Evolutionary conservation across 2,329 filamentous ascomycete genomes (phyloP), one percentile per base, ranked within the genome.

Genomic region (Trichoderma sp.): DNA sequence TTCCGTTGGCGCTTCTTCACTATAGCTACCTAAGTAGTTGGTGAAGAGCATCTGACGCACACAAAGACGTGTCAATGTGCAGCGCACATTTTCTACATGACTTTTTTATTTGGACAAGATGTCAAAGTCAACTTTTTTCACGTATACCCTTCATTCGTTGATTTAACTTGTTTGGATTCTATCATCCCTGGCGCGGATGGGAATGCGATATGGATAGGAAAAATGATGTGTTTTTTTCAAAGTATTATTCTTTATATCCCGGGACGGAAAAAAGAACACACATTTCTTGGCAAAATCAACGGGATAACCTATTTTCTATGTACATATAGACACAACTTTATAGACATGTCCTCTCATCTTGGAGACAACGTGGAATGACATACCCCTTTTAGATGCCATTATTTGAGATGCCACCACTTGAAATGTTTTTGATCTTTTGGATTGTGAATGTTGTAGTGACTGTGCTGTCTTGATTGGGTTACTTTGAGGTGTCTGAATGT

Each of bases 341-440:
- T 75, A 75, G 74, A 75, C 45, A 71, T 65, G 59, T 71, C 67
- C 62, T 71, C 53, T 62, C 67, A 71, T 75, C 14, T 75, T 71
- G 74, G 74, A 69, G 64, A 75, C 64, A 63, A 75, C 53, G 64
- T 75, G 72, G 72, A 75, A 75, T 75, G 72, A 75, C 64, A 68
- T 53, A 63, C 63, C 59, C 31, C 53, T 65, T 38, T 74, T 67
- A 53, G 71, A 74, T 67, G 60, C 50, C 33, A 66, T 24, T 35
- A 71, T 60, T 56, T 50, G 38, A 67, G 53, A 56, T 59, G 53
- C 16, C 9, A 41, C 9, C 33, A 7, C n/a, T 5, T 71, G 38
- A n/a, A 65, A 9, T 41, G 33, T 27, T 41, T 16, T 65, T 64
- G 2, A 64, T 41, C 3, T 60, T 31, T 6, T 2, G 6, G 18